Base-by-base conservation (phyloP, 257 asterid species). In the Solanum pinnatisectum region DNA sequence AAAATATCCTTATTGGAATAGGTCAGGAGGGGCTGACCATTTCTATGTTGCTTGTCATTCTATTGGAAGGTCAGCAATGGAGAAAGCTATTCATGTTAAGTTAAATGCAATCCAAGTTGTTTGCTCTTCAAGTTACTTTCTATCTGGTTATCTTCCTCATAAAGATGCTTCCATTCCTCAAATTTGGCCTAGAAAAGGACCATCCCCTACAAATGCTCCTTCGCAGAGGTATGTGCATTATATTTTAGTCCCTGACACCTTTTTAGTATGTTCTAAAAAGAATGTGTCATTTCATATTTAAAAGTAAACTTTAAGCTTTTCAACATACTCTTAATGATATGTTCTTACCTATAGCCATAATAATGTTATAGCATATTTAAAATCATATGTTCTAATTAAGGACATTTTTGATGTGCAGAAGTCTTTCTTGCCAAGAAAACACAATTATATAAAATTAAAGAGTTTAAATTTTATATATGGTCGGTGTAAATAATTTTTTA, bases 11-110 rank as follows among this genome's bases (percentile, higher is more conserved):
- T 97, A 88, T 30, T 97, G 99, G 99, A 97, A 97, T 83, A 85
- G 93, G 18, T 94, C 94, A 0, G 95, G 94, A 0, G 99, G 99
- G 42, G 99, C 98, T 13, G 98, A 97, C 35, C 99, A 97, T 49
- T 97, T 97, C 86, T 97, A 97, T 68, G 98, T 97, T 1, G 95
- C 98, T 2, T 97, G 99, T 70, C 99, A 97, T 81, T 97, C 99
- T 0, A 88, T 96, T 7, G 98, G 99, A 71, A 90, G 96, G 81
- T 42, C 96, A 3, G 98, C 99, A 2, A 96, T 93, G 98, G 95
- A 90, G 12, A 94, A 94, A 52, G 96, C 96, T 0, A 92, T 88
- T 20, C 77, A 93, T 32, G 98, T 95, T 18, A 95, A 92, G 65
- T 30, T 94, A 7, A 97, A 97, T 33, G 96, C 98, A 3, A 95